Base-by-base conservation (phyloP, 177 flowering plant species). In the Vitis hybrid region DNA sequence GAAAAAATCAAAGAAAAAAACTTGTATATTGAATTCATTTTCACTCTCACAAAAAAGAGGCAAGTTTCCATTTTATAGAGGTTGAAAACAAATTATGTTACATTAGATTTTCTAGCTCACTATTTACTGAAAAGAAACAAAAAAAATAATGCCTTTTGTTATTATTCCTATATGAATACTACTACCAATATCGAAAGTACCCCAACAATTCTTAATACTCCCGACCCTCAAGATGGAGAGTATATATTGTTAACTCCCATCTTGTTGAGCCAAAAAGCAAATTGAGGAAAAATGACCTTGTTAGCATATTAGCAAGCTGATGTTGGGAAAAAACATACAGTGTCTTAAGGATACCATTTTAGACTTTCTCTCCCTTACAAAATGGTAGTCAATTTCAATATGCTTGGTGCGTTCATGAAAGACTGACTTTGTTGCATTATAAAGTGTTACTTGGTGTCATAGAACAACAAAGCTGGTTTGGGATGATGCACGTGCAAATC, bases 321-420 rank as follows among this genome's bases (percentile, higher is more conserved):
- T 19, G 5, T 13, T 14, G 15, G 2, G 72, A 13, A 7, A 17
- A 9, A 30, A 52, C 10, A 15, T 69, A 17, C 1, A 12, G 2
- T 3, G 24, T 21, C 17, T 11, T 3, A 0, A 60, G 15, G 3
- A 13, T 9, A 2, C 50, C 50, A 13, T 27, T 9, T 14, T 51
- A 0, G 1, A 60, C 4, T 2, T 24, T 24, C 12, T 52, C 1
- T 69, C 60, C 0, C 2, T 5, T 1, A 48, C 24, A 61, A 60
- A 21, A 15, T 60, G 65, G 11, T 24, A 61, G 21, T 61, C 65
- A 1, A 69, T 30, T 14, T 69, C 59, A 61, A 61, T 52, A 27
- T 69, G 72, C 24, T 69, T 69, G 15, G 65, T 69, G 1, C 58
- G 13, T 21, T 60, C 52, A 52, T 61, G 50, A 15, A 60, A 69